These are phyloP conservation scores for Penicillium sp. DNA, from an alignment of 2,329 filamentous ascomycete species.

Conservation along the genomic window DNA sequence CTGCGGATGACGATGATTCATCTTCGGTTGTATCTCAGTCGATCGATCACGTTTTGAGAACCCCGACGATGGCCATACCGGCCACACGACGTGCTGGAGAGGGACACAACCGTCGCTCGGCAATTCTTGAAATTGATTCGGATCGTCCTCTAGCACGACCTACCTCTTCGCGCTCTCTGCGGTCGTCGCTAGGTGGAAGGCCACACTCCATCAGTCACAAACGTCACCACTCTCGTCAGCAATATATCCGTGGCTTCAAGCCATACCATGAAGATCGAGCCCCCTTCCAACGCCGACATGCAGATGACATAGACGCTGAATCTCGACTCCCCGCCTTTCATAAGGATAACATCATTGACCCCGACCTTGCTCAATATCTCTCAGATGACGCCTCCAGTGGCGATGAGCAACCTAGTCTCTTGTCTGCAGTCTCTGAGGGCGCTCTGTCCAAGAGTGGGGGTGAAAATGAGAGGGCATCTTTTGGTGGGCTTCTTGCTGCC, in stretches of 20 bases:
- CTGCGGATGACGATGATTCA: constrained; percentile 42
- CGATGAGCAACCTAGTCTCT: constrained; percentile 81
- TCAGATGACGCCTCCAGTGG: constrained; percentile 89
- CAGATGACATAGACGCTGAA: constrained; percentile 58
- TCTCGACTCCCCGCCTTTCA: constrained; percentile 81
- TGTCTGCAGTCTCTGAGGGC: constrained; percentile 61
- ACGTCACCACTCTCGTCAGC: constrained; percentile 79
- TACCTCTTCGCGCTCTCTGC: constrained; percentile 83
- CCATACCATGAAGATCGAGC: constrained; percentile 66
- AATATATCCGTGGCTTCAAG: constrained; percentile 68
- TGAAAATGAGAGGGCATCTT: constrained; percentile 65
- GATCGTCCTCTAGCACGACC: constrained; percentile 72
- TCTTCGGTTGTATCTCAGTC: constrained; percentile 40
- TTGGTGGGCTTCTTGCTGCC: constrained; percentile 63
- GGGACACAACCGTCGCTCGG: constrained; percentile 72
- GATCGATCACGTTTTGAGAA: constrained; percentile 40
- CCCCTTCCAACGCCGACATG: constrained; percentile 70
- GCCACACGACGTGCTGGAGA: constrained; percentile 59
- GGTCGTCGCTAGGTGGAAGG: constrained; percentile 59
- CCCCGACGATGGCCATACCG: constrained; percentile 58
- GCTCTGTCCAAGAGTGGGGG: constrained; percentile 53
- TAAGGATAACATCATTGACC: constrained; percentile 96
- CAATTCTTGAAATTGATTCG: constrained; percentile 79
- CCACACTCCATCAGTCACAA: constrained; percentile 75
- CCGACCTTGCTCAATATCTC: constrained; percentile 87